Percentiles rank a stretch among this genome's conserved stretches.
Conservation (phyloP, 78 protist genomes). For the Dictyostelium citrinum region DNA sequence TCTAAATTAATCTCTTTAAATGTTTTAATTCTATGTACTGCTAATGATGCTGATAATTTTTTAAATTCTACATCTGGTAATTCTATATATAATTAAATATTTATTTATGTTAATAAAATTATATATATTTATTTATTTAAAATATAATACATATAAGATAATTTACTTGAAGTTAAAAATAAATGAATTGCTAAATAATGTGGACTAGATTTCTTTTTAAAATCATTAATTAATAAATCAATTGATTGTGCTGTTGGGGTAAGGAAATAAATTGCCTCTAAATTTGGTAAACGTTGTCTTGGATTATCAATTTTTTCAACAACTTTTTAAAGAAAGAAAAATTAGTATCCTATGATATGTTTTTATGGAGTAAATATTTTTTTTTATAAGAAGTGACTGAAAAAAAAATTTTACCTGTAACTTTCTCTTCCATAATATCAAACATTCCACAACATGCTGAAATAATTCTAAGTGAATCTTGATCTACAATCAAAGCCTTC, state of each 20-base stretch:
- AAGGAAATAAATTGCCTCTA: conserved; percentile 85
- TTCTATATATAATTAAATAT: background rate
- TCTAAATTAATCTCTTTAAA: conserved; percentile 86
- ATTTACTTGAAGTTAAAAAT: conserved; percentile 66
- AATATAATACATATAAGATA: background rate
- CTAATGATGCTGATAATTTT: conserved; percentile 55
- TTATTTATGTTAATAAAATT: background rate
- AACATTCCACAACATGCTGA: conserved; percentile 84
- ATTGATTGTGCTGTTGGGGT: conserved; percentile 78
- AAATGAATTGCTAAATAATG: conserved; percentile 71
- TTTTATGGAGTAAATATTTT: too few relatives aligned
- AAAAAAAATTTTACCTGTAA: conserved; percentile 59
- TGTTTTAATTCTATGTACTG: conserved; percentile 73
- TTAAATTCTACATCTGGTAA: conserved; percentile 67
- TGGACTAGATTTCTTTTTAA: conserved; percentile 46
- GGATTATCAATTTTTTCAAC: conserved; percentile 78
- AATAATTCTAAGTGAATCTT: conserved; percentile 66
- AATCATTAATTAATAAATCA: conserved; percentile 76
- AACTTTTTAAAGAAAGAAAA: conserved; percentile 9
- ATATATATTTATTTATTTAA: background rate
- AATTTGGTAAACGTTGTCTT: conserved; percentile 76
- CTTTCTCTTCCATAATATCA: conserved; percentile 86
- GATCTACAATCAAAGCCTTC: conserved; percentile 80
- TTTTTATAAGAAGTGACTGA: too few relatives aligned
- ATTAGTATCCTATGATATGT: too few relatives aligned